Evolutionary conservation across 169 alveolate genomes (phyloP), one percentile per base, ranked within the genome.

Genomic region (Prorocentrum cordatum): DNA sequence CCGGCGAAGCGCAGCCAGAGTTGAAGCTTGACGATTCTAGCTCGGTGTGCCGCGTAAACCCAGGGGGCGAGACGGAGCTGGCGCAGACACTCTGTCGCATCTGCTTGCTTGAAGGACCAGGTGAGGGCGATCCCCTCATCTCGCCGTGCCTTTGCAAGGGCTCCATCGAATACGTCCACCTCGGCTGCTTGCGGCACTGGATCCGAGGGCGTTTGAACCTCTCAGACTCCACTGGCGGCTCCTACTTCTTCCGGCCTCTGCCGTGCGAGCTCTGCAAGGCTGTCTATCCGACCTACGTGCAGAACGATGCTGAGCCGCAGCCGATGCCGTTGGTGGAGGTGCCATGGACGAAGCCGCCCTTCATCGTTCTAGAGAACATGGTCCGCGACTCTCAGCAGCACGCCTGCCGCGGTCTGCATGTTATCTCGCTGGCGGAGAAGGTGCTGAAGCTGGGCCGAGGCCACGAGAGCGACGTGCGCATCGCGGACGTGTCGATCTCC

Each of bases 401-500:
- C 33, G 85, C 90, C 36, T 16, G 75, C 71, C 54, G 92, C 47
- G 93, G 93, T 24, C 62, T 83, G 33, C 94, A 93, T 47, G 92
- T 92, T 42, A 90, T 89, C 72, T 80, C 91, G 45, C 31, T 92
- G 91, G 85, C 92, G 18, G 92, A 89, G 38, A 85, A 82, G 89
- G 89, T 79, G 24, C 66, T 79, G 66, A 79, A 79, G 35, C 54
- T 86, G 88, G 99, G 99, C 47, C 95, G 99, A 79, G 99, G 99
- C 16, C 99, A 98, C 91, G 98, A 97, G 84, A 94, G 98, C 75
- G 99, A 98, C 66, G 97, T 98, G 58, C 95, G 99, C 70, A 96
- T 98, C 35, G 96, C 98, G 31, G 99, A 98, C 92, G 98, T 96
- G 29, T 97, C 99, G 50, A 99, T 98, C 18, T 96, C 99, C 14